Evolutionary conservation across 1,284 basidiomycete genomes (phyloP).

Genomic region (Meripilus lineatus): DNA sequence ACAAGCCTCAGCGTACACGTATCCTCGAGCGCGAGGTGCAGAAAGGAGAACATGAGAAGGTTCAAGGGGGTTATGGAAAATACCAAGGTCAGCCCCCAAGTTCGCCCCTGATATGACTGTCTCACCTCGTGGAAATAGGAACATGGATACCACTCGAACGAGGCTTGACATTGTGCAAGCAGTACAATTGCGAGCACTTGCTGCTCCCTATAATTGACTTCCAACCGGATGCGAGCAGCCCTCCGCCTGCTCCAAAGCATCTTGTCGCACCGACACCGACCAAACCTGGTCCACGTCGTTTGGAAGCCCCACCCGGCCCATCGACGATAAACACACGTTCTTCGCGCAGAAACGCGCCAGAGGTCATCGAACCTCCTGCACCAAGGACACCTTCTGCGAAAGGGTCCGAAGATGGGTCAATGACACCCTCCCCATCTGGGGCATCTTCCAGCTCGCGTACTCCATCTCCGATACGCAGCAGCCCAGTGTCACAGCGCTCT

Average conservation of each 20-base stretch:
- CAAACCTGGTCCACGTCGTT: constrained; percentile 45
- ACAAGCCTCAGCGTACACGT: constrained; percentile 97
- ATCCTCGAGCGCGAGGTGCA: constrained; percentile 98
- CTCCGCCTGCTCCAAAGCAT: constrained; percentile 96
- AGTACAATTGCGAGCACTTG: constrained; percentile 88
- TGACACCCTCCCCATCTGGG: constrained; percentile 82
- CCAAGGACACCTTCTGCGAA: constrained; percentile 55
- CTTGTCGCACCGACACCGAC: constrained; percentile 64
- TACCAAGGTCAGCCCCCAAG: constrained; percentile 79
- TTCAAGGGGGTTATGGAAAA: constrained; percentile 99
- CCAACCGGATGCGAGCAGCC: constrained; percentile 86
- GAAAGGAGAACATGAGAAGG: constrained; percentile 98
- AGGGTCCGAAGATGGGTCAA: constrained; percentile 76
- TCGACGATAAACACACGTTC: constrained; percentile 52
- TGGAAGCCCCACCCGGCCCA: constrained; percentile 31
- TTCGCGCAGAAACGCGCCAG: constrained; percentile 40
- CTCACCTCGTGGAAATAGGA: constrained; percentile 44
- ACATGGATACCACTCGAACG: constrained; percentile 98
- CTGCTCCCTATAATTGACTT: constrained; percentile 97
- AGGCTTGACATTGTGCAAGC: constrained; percentile 82
- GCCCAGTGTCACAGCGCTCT: constrained; percentile 40
- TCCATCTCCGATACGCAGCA: constrained; percentile 74
- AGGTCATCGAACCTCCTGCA: constrained; percentile 48
- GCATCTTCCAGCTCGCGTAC: constrained; percentile 85
- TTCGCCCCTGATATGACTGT: not conserved